phyloP scores from a whole-genome alignment of 2,329 filamentous ascomycete species.

The Coccinonectria pachysandricola region DNA sequence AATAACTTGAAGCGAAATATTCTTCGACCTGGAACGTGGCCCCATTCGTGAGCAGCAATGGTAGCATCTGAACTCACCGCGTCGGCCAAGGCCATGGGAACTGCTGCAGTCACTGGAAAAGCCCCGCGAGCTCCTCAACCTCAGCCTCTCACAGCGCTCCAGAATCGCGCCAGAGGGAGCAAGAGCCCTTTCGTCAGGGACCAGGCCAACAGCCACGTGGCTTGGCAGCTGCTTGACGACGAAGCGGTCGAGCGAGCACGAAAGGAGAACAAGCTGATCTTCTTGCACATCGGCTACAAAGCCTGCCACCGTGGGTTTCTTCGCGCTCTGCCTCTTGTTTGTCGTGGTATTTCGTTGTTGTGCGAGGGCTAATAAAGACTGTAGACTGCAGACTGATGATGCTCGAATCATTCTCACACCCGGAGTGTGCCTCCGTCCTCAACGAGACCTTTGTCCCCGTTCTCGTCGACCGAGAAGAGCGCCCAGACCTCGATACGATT shows the following conservation, averaged over 20 bases:
- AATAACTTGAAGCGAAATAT: too few relatives aligned
- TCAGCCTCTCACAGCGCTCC: constrained; percentile 17
- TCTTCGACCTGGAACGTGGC: too few relatives aligned
- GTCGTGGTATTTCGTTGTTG: too few relatives aligned
- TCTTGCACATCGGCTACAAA: constrained; percentile 88
- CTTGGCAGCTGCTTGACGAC: constrained; percentile 82
- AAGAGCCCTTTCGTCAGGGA: constrained; percentile 52
- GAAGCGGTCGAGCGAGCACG: constrained; percentile 68
- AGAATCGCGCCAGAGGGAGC: constrained; percentile 27
- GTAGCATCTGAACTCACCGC: constrained; percentile 28
- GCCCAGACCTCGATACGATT: constrained; percentile 86
- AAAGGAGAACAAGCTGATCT: constrained; percentile 77
- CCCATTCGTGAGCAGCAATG: too few relatives aligned
- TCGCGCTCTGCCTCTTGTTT: too few relatives aligned
- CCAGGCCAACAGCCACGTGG: constrained; percentile 72
- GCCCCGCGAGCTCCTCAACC: constrained; percentile 8
- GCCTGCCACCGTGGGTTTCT: constrained; percentile 77
- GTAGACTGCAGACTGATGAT: constrained; percentile 83
- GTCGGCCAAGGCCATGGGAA: constrained; percentile 24
- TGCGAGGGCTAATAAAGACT: too few relatives aligned
- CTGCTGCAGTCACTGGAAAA: constrained; percentile 14
- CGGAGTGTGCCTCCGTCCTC: constrained; percentile 67
- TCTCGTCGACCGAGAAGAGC: constrained; percentile 86
- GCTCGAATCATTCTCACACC: constrained; percentile 80
- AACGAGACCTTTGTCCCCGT: constrained; percentile 86